phyloP scores from a whole-genome alignment of 208 protist genomes.

The Leishmania lainsoni region DNA sequence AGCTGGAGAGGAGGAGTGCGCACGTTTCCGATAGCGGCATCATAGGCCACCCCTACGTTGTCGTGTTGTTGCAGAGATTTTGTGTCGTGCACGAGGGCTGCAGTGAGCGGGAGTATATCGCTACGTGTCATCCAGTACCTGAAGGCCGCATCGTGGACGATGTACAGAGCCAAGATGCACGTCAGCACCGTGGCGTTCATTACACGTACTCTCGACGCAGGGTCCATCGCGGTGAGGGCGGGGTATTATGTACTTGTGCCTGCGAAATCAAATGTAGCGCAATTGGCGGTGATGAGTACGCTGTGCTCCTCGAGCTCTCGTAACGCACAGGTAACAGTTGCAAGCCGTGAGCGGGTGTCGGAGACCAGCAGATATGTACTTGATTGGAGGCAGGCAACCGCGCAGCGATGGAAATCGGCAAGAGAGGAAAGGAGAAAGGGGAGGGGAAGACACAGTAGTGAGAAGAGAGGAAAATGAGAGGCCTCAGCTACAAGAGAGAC shows the following conservation, averaged over 20 bases:
- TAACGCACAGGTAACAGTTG: not conserved
- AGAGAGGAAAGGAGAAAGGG: not conserved
- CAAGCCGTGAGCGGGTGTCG: not conserved
- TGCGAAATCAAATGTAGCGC: no score
- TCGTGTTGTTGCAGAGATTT: not conserved
- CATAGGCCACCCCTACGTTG: constrained; percentile 12
- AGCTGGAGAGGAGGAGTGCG: constrained; percentile 11
- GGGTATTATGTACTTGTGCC: not conserved
- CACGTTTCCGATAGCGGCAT: constrained; percentile 8
- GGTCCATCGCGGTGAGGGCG: constrained; percentile 11
- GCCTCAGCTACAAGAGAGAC: not conserved
- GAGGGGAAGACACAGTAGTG: not conserved
- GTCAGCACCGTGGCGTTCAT: constrained; percentile 21
- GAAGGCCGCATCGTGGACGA: constrained; percentile 26
- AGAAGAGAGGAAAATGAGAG: not conserved
- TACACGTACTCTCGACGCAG: not conserved
- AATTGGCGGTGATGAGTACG: not conserved
- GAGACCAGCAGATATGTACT: not conserved
- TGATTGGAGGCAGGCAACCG: not conserved
- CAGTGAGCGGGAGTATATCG: constrained; percentile 11
- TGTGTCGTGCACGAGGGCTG: constrained; percentile 13
- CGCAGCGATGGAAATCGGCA: not conserved
- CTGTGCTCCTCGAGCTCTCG: not conserved
- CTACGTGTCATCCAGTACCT: constrained; percentile 30
- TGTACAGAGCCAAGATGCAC: constrained; percentile 21